Evolutionary conservation across 1,284 basidiomycete species (phyloP), one percentile per base, ranked within the genome.

Genomic region (Phaffia rhodozyma): DNA sequence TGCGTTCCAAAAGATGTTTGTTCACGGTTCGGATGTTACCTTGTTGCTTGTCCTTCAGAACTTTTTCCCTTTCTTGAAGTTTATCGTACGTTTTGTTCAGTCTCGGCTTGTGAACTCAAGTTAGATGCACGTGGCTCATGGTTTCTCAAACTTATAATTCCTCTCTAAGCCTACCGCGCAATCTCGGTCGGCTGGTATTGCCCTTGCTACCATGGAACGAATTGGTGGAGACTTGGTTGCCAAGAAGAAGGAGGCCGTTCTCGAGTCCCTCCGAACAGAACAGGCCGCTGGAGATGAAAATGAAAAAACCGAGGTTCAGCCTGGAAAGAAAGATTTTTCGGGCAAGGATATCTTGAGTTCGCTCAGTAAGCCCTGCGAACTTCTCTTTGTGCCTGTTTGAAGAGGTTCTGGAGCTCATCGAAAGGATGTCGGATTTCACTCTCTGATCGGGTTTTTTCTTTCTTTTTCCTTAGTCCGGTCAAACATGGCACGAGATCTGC

Each of bases 161-260:
- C 23, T 6, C 56, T n/a, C 61, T 2, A 25, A 72, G 70, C 70
- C 69, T 21, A 72, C 69, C 54, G 68, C 72, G 61, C 67, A 70
- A 1, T 61, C 79, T 76, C 74, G 60, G 73, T 66, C 72, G 72
- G 67, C 76, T 21, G 70, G 70, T 38, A 72, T 21, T 70, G 78
- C 63, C 79, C 77, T 77, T 47, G 76, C 69, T 9, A 81, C 80
- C 18, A 81, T 85, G 75, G 76, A 75, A 43, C 75, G 79, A 25
- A 83, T 86, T 59, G 84, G 84, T 4, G 73, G 78, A 27, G 74
- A 78, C 57, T 76, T 87, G 53, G 82, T 87, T 66, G 75, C 79
- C 52, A 78, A 78, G 57, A 78, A 78, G 70, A 80, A 79, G 68
- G 66, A 69, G 20, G 75, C 71, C 1, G 71, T 78, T 27, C 60